Base-by-base conservation (phyloP, 345 rosid species). In the Eucalyptus globulus region DNA sequence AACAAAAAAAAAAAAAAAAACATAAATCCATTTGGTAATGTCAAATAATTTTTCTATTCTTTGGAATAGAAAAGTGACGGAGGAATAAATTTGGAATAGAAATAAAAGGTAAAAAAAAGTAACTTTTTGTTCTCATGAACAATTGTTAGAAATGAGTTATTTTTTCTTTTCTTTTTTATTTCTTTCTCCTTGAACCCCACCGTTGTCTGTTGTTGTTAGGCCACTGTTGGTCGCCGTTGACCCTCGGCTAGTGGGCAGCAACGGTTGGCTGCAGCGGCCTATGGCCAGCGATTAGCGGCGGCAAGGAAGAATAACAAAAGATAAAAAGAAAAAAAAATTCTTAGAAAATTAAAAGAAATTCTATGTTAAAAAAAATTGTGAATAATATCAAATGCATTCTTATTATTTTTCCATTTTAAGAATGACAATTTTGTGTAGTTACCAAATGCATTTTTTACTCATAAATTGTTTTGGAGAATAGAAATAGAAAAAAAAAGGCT, bases 281-380 rank as follows among this genome's bases (percentile, higher is more conserved):
- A 0, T 17, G 24, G 56, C 56, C 0, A 19, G 4, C 2, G 4
- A 53, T 7, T 1, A 1, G 2, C 0, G 0, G 1, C 0, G 4
- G 0, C 2, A 3, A 3, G 56, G 4, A 8, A 53, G 24, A 19
- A 53, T 53, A 53, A 3, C 9, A 7, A 53, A 53, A 49, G 0
- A 13, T 5, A 49, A 2, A 49, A 12, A 49, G 2, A 1, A 6
- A 17, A 17, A 51, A 51, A 1, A 1, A 16, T 12, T 4, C 0
- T 49, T 49, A 49, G 14, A 16, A 51, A 1, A 17, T 3, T 17
- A 53, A 53, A 53, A 17, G 56, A 53, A 53, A 53, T 6, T 53
- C 0, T 53, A 53, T 17, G 56, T 51, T 17, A 53, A 53, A 51
- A 53, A 40, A 51, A 53, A 4, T 53, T 53, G 9, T 17, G 24